Evolutionary conservation across 1,139 yeast species (phyloP), one percentile per base, ranked within the genome.

Genomic region (Scheffersomyces parashehatae): DNA sequence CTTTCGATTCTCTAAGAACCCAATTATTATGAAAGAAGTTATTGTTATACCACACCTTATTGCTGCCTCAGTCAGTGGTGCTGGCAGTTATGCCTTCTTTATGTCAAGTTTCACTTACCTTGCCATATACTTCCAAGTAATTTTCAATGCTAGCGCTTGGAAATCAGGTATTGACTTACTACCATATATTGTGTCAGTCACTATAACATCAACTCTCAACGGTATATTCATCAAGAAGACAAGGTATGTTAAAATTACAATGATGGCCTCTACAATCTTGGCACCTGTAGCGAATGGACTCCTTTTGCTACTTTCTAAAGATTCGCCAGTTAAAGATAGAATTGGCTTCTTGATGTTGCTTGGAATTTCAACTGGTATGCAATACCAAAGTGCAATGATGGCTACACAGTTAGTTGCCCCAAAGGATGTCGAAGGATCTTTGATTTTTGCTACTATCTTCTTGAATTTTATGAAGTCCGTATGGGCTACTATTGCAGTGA

Each of bases 111-210:
- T 69, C 10, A 67, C 74, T 13, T 81, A 71, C 52, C 54, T 79
- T 35, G 70, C 83, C 5, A 66, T 79, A 28, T 80, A 75, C 53
- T 80, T 79, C 59, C 85, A 81, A 58, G 75, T 78, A n/a, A 70
- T 74, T 20, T 63, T 63, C 42, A 63, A 67, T 41, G 71, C 70
- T 29, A 54, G 67, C 16, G 76, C 87, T 1, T 72, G 79, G 66
- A 67, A 72, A 47, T 77, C 87, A 1, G 86, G 88, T 33, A 62
- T 82, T 31, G 76, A 77, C 49, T 58, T 81, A 46, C 59, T 83
- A 28, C 83, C 87, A 1, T 52, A 72, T 50, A 70, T 82, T 35
- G 58, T 83, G 28, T 64, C 82, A 2, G 73, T 80, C 3, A 71
- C 82, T 7, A 33, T 81, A 3, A 49, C 77, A 2, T 71, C 82